Evolutionary conservation across 164 flowering plant species (phyloP).

Genomic region (Liriodendron chinense): DNA sequence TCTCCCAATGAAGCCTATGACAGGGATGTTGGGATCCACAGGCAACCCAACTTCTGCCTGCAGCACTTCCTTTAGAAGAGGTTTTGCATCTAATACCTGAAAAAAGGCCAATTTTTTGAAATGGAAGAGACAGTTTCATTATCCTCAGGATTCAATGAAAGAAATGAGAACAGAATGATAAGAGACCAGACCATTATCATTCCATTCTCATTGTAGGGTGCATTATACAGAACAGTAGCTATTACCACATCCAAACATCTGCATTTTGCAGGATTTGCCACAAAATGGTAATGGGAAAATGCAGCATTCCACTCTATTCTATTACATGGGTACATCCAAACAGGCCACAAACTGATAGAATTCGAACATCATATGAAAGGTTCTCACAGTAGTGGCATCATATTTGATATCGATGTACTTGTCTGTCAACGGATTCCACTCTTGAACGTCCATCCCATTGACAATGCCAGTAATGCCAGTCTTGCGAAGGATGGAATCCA

Average conservation of each 20-base stretch:
- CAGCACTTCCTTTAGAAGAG: slow-evolving; percentile 73
- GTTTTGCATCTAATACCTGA: slow-evolving; percentile 74
- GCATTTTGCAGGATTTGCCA: no score
- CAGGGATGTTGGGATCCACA: slow-evolving; percentile 59
- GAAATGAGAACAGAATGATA: neutral
- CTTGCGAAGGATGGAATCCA: slow-evolving; percentile 49
- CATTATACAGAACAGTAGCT: no score
- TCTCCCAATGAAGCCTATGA: slow-evolving; percentile 90
- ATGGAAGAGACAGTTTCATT: neutral
- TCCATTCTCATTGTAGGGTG: no score
- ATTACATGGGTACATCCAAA: neutral
- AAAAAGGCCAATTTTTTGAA: neutral
- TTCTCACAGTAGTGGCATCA: slow-evolving; percentile 71
- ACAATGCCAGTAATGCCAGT: slow-evolving; percentile 56
- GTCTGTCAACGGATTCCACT: slow-evolving; percentile 84
- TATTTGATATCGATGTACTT: slow-evolving; percentile 56
- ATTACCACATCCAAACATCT: no score
- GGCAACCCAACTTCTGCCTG: slow-evolving; percentile 92
- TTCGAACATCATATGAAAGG: neutral
- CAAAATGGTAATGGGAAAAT: no score
- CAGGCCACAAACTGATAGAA: neutral
- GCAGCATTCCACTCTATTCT: no score
- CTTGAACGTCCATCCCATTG: slow-evolving; percentile 95
- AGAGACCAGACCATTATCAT: no score
- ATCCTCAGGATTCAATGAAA: neutral